Percentiles rank a stretch among this genome's conserved stretches.
phyloP scores from a whole-genome alignment of 371 early-diverging fungal species.

The Globomyces sp. region DNA sequence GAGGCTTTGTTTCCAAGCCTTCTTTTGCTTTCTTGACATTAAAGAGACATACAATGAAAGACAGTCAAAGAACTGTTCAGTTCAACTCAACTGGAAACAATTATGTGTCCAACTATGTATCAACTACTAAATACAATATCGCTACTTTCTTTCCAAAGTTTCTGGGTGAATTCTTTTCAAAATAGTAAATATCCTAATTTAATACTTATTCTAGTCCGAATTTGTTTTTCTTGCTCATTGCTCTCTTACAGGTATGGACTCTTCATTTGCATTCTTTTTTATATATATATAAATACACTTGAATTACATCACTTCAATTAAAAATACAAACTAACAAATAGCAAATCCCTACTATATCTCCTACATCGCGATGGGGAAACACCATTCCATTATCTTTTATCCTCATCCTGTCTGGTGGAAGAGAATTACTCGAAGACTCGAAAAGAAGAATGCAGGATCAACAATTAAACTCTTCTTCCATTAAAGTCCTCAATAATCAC shows the following conservation, averaged over 20 bases:
- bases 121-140: constrained; percentile 82
- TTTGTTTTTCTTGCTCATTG: no score
- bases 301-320: constrained; percentile 87
- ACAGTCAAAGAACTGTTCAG: no score
- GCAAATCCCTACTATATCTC: constrained; percentile 52
- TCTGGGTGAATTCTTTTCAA: constrained; percentile 12
- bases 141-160: constrained; percentile 76
- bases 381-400: constrained; percentile 88
- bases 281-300: constrained; percentile 63
- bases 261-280: constrained; percentile 27
- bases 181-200: background rate
- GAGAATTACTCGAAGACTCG: constrained; percentile 93
- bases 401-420: constrained; percentile 87
- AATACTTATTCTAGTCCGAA: no score
- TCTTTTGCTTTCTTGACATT: no score
- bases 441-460: constrained; percentile 68
- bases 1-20: no score
- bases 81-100: no score
- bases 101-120: constrained; percentile 54
- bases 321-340: constrained; percentile 63
- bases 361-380: constrained; percentile 83
- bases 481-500: constrained; percentile 52
- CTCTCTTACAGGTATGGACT: no score
- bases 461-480: constrained; percentile 59
- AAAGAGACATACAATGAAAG: no score